Conservation (phyloP, 139 green algal species). For the Microglena sp. region DNA sequence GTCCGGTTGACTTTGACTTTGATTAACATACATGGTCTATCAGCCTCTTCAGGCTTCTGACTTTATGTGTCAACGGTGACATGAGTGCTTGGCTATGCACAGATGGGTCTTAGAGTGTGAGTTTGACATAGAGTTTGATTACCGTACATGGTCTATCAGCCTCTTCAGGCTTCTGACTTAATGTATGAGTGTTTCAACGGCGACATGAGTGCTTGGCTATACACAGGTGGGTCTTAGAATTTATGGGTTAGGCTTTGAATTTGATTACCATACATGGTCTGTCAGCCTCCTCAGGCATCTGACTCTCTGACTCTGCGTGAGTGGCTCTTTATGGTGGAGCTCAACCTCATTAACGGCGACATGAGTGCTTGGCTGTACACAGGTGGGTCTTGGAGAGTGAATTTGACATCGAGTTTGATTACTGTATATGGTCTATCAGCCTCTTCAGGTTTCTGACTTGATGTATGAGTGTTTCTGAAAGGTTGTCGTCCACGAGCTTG, state of each 20-base stretch:
- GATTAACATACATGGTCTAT: not conserved
- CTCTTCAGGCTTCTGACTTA: too few species aligned
- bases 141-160: too few species aligned
- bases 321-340: too few species aligned
- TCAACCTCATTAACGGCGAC: constrained; percentile 87
- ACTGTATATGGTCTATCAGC: too few species aligned
- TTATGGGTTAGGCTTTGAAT: not conserved
- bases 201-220: too few species aligned
- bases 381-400: not conserved
- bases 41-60: not conserved
- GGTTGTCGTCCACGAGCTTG: too few species aligned
- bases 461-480: too few species aligned
- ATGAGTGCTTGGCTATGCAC: constrained; percentile 93
- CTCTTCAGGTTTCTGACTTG: too few species aligned
- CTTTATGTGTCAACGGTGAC: constrained; percentile 67
- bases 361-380: constrained; percentile 93
- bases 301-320: not conserved
- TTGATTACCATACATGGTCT: not conserved
- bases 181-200: too few species aligned
- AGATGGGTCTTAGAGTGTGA: not conserved
- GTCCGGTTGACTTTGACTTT: not conserved
- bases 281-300: not conserved
- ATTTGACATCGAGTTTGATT: too few species aligned
- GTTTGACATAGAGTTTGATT: too few species aligned
- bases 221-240: constrained; percentile 1